Base-by-base conservation (phyloP, 257 asterid species). In the Fraxinus excelsior region DNA sequence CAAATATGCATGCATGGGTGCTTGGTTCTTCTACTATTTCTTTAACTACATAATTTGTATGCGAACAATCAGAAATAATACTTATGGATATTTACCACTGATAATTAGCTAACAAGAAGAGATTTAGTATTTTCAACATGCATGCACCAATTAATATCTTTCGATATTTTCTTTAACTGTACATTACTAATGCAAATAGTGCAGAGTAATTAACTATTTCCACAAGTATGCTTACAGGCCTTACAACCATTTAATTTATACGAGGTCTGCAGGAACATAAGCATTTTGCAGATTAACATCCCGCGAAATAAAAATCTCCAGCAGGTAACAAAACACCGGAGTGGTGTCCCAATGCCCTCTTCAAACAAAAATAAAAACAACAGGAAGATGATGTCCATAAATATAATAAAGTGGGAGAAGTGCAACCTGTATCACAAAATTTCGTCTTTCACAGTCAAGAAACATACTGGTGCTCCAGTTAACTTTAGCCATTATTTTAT, bases 371-470 rank as follows among this genome's bases (percentile, higher is more conserved):
- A 8, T 10, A 3, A 28, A 31, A 56, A 16, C 19, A 46, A 13
- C 25, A 10, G 56, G 56, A 46, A 46, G n/a, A 51, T 4, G 37
- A 53, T 53, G 25, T n/a, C 62, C 25, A 53, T 53, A 53, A 53
- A 53, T 53, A 53, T 53, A 16, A n/a, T n/a, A 49, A 31, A 46
- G 70, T n/a, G 71, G 73, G 77, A 80, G 26, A 32, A 72, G 28
- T 28, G 78, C 44, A 81, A 95, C 99, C 98, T 93, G 99, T 75
- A 90, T 83, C 74, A 93, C 99, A 74, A 95, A 91, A 85, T 90
- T 90, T 70, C 98, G 92, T 78, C 99, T 87, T 83, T 96, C 98
- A 46, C 99, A 95, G 77, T 96, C 99, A 74, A 90, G 87, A 88
- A 96, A 96, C 98, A 96, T 96, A 80, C 82, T 86, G 84, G 87